These are phyloP conservation scores for Leptographium lundbergii DNA, from an alignment of 2,329 filamentous ascomycete species.

Conservation along the genomic window DNA sequence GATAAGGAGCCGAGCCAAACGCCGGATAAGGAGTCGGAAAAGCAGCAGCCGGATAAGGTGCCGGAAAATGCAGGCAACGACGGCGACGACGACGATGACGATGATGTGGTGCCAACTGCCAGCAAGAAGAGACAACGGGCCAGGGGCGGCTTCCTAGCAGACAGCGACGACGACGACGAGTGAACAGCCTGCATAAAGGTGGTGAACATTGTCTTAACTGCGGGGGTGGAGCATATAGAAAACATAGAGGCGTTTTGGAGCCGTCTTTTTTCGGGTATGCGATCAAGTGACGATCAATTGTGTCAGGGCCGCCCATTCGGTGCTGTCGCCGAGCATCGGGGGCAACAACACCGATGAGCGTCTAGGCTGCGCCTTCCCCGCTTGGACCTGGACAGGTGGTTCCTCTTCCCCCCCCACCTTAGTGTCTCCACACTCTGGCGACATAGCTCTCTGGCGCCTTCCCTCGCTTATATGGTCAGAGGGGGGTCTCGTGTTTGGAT, in stretches of 20 bases:
- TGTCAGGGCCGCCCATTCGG: background rate
- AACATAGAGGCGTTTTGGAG: too few species aligned
- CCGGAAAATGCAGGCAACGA: background rate
- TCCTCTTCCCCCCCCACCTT: background rate
- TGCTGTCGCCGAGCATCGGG: background rate
- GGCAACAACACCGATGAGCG: background rate
- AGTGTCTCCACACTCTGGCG: background rate
- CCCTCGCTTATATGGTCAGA: background rate
- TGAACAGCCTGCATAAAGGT: background rate
- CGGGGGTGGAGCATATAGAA: too few species aligned
- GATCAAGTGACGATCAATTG: background rate
- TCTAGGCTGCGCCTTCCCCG: background rate
- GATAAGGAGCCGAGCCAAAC: background rate
- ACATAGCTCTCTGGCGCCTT: background rate
- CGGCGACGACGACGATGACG: constrained; percentile 2
- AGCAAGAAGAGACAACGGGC: constrained; percentile 28
- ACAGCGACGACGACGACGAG: constrained; percentile 41
- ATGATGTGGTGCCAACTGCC: constrained; percentile 23
- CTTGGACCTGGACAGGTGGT: background rate
- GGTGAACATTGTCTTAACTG: too few species aligned
- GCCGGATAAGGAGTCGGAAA: background rate
- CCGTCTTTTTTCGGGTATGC: too few species aligned
- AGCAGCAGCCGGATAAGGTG: background rate
- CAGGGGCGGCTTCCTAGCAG: constrained; percentile 42
- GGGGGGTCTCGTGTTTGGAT: background rate